Evolutionary conservation across 73 alveolate species (phyloP).

Genomic region (Symbiodinium natans): DNA sequence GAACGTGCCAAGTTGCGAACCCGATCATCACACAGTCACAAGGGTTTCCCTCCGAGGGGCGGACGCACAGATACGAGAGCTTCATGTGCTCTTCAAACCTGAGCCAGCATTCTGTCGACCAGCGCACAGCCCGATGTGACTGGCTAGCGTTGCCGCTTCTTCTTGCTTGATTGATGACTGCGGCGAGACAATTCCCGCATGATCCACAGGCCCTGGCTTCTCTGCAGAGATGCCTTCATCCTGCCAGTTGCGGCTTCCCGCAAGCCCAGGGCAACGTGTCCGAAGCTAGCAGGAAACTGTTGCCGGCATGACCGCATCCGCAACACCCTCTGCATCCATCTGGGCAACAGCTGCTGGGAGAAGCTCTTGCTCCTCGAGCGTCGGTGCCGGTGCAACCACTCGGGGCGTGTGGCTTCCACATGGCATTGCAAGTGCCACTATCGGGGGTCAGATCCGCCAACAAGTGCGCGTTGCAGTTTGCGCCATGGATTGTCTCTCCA

Average conservation of each 20-base stretch:
- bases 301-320: constrained; percentile 41
- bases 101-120: too few relatives aligned
- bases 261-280: not conserved
- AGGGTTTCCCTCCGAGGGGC: constrained; percentile 6
- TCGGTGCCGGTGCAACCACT: not conserved
- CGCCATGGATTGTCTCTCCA: too few relatives aligned
- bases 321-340: constrained; percentile 62
- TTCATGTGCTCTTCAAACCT: constrained; percentile 86
- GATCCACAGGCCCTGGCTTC: constrained; percentile 6
- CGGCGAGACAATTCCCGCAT: too few relatives aligned
- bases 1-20: too few relatives aligned
- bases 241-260: not conserved
- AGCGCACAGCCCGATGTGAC: too few relatives aligned
- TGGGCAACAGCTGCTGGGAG: constrained; percentile 21
- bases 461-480: too few relatives aligned
- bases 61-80: constrained; percentile 67
- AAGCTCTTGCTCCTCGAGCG: constrained; percentile 17
- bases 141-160: not conserved
- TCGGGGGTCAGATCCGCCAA: too few relatives aligned
- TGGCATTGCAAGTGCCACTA: too few relatives aligned
- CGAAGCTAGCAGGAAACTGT: too few relatives aligned
- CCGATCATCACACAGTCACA: too few relatives aligned
- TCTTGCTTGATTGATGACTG: too few relatives aligned
- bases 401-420: too few relatives aligned
- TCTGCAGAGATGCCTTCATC: constrained; percentile 51